Conservation (phyloP, 352 stramenopile genomes). For the Phytophthora hybrid region DNA sequence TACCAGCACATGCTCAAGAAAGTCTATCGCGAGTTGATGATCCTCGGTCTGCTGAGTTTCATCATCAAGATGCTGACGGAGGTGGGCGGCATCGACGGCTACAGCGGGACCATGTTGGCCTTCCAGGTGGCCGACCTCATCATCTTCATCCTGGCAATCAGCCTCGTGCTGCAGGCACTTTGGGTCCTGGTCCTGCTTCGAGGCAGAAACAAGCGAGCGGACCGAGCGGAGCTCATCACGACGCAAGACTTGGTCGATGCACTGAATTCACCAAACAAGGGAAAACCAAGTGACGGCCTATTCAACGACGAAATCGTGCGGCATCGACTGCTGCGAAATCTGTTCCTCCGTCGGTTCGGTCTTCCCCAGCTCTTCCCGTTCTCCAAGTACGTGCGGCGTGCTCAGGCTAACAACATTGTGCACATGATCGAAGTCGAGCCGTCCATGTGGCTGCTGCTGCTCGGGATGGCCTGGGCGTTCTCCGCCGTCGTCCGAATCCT, state of each 20-base stretch:
- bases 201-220: slow-evolving; percentile 42
- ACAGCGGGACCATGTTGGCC: slow-evolving; percentile 44
- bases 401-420: slow-evolving; percentile 76
- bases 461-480: slow-evolving; percentile 40
- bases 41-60: slow-evolving; percentile 62
- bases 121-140: slow-evolving; percentile 63
- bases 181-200: slow-evolving; percentile 51
- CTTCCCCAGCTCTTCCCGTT: slow-evolving; percentile 67
- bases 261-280: background rate
- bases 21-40: slow-evolving; percentile 67
- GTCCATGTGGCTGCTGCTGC: slow-evolving; percentile 62
- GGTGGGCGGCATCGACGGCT: slow-evolving; percentile 36
- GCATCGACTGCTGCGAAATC: slow-evolving; percentile 47
- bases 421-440: slow-evolving; percentile 80
- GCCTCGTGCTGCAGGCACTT: slow-evolving; percentile 56
- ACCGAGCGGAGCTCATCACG: slow-evolving; percentile 54
- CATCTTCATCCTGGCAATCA: slow-evolving; percentile 61
- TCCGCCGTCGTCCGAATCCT: too few species aligned
- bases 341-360: slow-evolving; percentile 51
- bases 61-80: slow-evolving; percentile 59
- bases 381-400: slow-evolving; percentile 75
- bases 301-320: slow-evolving; percentile 14
- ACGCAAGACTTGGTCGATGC: slow-evolving; percentile 46
- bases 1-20: slow-evolving; percentile 75
- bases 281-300: background rate